Evolutionary conservation across 371 early-diverging fungal species (phyloP), one percentile per base, ranked within the genome.

Genomic region (Lichtheimia hyalospora): DNA sequence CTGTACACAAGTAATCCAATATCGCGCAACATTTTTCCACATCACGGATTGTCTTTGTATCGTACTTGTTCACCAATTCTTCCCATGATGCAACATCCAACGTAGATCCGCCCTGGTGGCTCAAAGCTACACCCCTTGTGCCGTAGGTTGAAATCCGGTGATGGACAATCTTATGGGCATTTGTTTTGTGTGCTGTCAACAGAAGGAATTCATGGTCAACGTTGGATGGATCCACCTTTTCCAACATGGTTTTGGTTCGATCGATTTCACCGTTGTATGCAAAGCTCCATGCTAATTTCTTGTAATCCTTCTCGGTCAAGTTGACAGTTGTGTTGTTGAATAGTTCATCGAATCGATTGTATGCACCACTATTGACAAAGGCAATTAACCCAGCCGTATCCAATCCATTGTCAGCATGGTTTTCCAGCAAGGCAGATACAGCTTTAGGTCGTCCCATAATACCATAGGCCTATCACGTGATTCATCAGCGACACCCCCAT

Each of bases 1-100:
- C 78, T 15, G 60, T 48, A 13, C 68, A 62, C 5, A 69, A 27
- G 24, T 74, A 77, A 24, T 69, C 70, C 7, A 81, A 39, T 3
- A 76, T 64, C 44, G 63, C 48, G 60, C 72, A 76, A 40, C 71
- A 72, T 15, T 74, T 64, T 0, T 54, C 55, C 8, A 70, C 58
- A 52, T 73, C 69, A n/a, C 10, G 64, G 41, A 0, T 53, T 12
- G 67, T 48, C 52, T 63, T 53, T 16, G 54, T 57, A 12, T 62
- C 54, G 13, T 34, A 6, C 10, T 8, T 10, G 10, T 1, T 2
- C 10, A 10, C 34, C 10, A 34, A 34, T 2, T 34, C 10, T 10
- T 34, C 43, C 73, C 79, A 73, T 13, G 71, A 69, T 43, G 34
- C 49, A 34, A 34, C 34, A 34, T 8, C 34, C 34, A 34, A 56